phyloP scores from a whole-genome alignment of 306 rosid genomes.

The Prunus mongolica region DNA sequence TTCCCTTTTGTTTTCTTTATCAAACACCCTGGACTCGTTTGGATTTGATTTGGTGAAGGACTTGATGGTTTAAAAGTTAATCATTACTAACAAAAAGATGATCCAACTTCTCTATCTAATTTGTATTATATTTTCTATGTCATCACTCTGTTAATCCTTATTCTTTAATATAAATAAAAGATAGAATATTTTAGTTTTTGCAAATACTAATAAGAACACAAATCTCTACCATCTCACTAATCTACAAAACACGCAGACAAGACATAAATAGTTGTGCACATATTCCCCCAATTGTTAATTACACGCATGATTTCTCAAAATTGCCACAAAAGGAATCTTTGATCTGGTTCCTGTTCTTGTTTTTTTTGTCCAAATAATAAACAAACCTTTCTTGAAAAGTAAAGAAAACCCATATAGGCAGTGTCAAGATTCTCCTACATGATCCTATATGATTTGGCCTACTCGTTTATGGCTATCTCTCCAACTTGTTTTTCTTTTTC shows the following conservation, averaged over 20 bases:
- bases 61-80: no score
- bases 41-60: no score
- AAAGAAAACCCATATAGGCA: neutral
- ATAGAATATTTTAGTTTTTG: no score
- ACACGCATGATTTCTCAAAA: neutral
- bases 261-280: neutral
- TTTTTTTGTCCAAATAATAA: neutral
- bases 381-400: conserved; percentile 2
- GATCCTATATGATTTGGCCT: conserved; percentile 17
- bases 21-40: no score
- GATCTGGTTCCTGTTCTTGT: neutral
- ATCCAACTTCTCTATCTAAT: no score
- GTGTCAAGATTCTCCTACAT: conserved; percentile 19
- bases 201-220: neutral
- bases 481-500: neutral
- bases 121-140: no score
- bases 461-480: conserved; percentile 7
- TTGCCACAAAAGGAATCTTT: conserved; percentile 4
- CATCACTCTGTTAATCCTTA: no score
- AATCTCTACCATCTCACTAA: neutral
- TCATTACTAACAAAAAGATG: no score
- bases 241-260: neutral
- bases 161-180: no score
- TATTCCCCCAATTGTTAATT: neutral
- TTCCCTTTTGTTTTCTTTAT: neutral